Conservation (phyloP, 495 filamentous ascomycete species). For the Platismatia glauca region DNA sequence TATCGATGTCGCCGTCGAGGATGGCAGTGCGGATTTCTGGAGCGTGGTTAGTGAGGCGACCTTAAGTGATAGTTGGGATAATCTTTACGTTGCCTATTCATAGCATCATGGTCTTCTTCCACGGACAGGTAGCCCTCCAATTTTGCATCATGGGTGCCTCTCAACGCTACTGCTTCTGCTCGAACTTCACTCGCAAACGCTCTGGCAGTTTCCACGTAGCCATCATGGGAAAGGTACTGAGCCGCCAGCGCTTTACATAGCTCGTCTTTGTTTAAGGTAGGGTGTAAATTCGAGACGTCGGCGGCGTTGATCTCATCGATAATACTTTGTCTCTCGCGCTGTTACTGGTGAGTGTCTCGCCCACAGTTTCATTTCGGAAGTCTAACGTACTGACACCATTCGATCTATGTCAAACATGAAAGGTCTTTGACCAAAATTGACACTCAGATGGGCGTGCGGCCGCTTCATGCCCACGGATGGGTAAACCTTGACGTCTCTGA, state of each 20-base stretch:
- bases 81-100: slow-evolving; percentile 71
- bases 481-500: slow-evolving; percentile 62
- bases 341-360: slow-evolving; percentile 23
- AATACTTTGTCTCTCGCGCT: slow-evolving; percentile 56
- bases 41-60: slow-evolving; percentile 15
- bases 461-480: slow-evolving; percentile 94
- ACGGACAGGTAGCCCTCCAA: slow-evolving; percentile 54
- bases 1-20: slow-evolving; percentile 88
- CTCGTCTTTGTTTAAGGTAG: slow-evolving; percentile 60
- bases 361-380: not conserved
- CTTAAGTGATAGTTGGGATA: not conserved
- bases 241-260: slow-evolving; percentile 76
- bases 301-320: slow-evolving; percentile 46
- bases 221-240: slow-evolving; percentile 90
- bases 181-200: slow-evolving; percentile 81
- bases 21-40: slow-evolving; percentile 80
- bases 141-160: slow-evolving; percentile 42
- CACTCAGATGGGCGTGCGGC: slow-evolving; percentile 67
- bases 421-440: slow-evolving; percentile 84
- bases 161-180: slow-evolving; percentile 56
- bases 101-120: slow-evolving; percentile 80
- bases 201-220: slow-evolving; percentile 88
- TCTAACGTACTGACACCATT: slow-evolving; percentile 63
- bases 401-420: slow-evolving; percentile 92
- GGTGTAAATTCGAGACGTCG: slow-evolving; percentile 49